These are phyloP conservation scores for Raphanus raphanistrum DNA, from an alignment of 345 rosid species.

Conservation along the genomic window DNA sequence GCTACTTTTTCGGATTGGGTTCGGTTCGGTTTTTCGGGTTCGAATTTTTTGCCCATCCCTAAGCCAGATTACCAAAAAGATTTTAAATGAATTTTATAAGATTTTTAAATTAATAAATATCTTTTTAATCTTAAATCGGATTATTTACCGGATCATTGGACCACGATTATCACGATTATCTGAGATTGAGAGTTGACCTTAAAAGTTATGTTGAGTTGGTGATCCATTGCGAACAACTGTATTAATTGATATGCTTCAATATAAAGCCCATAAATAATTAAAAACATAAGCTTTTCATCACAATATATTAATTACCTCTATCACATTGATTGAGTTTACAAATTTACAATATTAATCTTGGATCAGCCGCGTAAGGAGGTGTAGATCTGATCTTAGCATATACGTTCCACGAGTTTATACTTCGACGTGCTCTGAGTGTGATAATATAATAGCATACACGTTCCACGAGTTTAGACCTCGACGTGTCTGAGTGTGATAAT, in stretches of 20 bases:
- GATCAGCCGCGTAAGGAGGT: conserved; percentile 12
- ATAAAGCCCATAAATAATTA: neutral
- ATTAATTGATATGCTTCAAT: neutral
- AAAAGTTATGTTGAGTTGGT: neutral
- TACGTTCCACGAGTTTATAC: conserved; percentile 2
- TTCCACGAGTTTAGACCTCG: neutral
- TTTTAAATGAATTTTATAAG: no score
- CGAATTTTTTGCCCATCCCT: no score
- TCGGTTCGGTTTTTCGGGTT: no score
- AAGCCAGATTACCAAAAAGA: no score
- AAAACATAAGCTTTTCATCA: neutral
- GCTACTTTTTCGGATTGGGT: no score
- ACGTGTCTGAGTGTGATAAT: conserved; percentile 9
- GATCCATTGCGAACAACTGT: neutral
- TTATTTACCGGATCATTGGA: no score
- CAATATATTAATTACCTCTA: neutral
- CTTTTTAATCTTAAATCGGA: no score
- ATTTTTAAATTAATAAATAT: no score
- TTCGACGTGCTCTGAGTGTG: conserved; percentile 5
- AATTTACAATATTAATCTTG: neutral
- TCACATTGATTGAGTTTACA: neutral
- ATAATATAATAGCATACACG: neutral
- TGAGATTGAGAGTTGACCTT: neutral
- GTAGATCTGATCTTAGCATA: neutral
- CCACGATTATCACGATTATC: neutral